These are phyloP conservation scores for Mortierella hygrophila DNA, from an alignment of 192 early-diverging fungal species.

Conservation along the genomic window DNA sequence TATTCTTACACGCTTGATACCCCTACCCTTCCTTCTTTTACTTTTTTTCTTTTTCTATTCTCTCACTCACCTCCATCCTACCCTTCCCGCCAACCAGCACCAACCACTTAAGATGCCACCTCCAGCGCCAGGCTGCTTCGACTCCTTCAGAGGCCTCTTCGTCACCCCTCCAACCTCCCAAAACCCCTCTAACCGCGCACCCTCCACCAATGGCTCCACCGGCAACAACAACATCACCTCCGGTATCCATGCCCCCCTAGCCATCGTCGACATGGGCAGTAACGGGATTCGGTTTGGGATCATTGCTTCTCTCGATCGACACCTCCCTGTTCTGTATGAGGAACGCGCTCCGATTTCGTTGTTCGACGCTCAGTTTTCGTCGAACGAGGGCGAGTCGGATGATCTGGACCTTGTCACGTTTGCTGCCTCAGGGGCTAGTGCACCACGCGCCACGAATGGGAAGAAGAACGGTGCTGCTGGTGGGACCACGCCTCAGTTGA, in stretches of 20 bases:
- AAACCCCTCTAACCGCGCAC: not conserved
- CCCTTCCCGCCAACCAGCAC: not conserved
- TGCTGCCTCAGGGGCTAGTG: not conserved
- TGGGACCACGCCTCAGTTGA: not conserved
- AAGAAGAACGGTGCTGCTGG: not conserved
- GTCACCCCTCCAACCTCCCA: slow-evolving; percentile 10
- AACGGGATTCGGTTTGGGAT: slow-evolving; percentile 73
- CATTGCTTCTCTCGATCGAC: slow-evolving; percentile 58
- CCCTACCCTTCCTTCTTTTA: not conserved
- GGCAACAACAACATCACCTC: slow-evolving; percentile 4
- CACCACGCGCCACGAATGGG: not conserved
- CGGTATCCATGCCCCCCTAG: slow-evolving; percentile 51
- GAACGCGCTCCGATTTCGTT: slow-evolving; percentile 69
- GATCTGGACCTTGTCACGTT: not conserved
- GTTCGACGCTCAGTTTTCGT: slow-evolving; percentile 58
- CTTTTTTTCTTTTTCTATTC: not conserved
- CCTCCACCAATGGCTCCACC: not conserved
- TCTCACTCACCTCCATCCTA: not conserved
- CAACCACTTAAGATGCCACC: not conserved
- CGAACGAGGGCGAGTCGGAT: not conserved
- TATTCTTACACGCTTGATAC: not conserved
- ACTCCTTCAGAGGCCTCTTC: slow-evolving; percentile 36
- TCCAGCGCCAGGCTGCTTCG: slow-evolving; percentile 31
- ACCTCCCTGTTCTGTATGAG: slow-evolving; percentile 67
- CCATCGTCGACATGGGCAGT: slow-evolving; percentile 70